Evolutionary conservation across 164 flowering plant species (phyloP), one percentile per base, ranked within the genome.

Genomic region (Nelumbo lutea): DNA sequence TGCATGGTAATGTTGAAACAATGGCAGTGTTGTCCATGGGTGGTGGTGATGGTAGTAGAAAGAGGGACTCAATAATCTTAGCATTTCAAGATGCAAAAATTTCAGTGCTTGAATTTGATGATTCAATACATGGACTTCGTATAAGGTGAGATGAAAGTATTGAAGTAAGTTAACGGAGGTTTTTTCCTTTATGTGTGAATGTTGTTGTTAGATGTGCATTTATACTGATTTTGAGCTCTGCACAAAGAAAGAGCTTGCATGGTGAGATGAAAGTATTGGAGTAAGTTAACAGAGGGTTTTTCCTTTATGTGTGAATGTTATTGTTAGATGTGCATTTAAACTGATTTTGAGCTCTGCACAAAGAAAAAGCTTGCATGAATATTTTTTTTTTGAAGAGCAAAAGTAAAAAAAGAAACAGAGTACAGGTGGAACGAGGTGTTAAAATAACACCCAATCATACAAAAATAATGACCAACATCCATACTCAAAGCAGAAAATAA

Each of bases 1-100:
- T 95, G 88, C 97, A 95, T 69, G 99, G 96, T 61, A 95, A 95
- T 82, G 88, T 92, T 59, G 96, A 88, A 77, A 77, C 94, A n/a
- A 79, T 95, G 86, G 87, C 85, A 0, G 81, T 95, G 42, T 73
- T 92, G 62, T 76, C 97, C 1, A 44, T 64, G 62, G 89, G 88
- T 53, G 80, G 85, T 60, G 79, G 78, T 75, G 90, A 83, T 76
- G 76, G 79, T 68, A 78, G 85, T 46, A 87, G 82, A 81, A 85
- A 87, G 75, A 89, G 97, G 74, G 99, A 95, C 84, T 88, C 98
- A 7, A 87, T 95, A 38, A 80, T 92, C 57, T 69, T 95, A 69
- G 75, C 93, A 4, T 92, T 95, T 74, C 76, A 77, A 71, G 97
- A 92, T 78, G 97, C 99, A 52, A 95, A 95, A 73, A 81, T 95